Conservation (phyloP, 2,329 filamentous ascomycete genomes). For the Colletotrichum somersetense region DNA sequence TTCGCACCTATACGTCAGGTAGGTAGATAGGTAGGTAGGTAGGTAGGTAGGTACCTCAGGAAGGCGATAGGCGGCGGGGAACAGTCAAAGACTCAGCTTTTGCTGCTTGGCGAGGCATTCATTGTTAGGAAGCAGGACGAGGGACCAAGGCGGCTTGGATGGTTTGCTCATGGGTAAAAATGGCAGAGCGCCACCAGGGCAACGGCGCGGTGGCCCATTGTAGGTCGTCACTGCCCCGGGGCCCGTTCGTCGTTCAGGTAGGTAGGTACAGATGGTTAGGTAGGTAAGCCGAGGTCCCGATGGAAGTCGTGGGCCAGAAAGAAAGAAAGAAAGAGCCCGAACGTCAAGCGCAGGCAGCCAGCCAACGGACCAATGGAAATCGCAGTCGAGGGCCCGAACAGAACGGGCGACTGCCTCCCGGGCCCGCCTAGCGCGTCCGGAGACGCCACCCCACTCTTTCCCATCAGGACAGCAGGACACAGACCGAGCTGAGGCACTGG, state of each 20-base stretch:
- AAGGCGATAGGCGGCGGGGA: neutral
- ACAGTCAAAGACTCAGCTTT: neutral
- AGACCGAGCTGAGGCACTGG: neutral
- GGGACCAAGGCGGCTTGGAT: constrained; percentile 4
- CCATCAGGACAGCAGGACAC: constrained; percentile 17
- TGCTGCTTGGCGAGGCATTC: constrained; percentile 10
- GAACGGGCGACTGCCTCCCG: constrained; percentile 16
- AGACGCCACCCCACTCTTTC: constrained; percentile 2
- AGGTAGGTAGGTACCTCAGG: neutral
- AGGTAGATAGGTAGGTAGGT: neutral
- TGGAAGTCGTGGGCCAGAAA: too few relatives aligned
- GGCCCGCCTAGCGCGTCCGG: constrained; percentile 26
- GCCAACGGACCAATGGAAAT: neutral
- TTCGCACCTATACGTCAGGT: neutral
- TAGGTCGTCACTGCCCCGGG: neutral
- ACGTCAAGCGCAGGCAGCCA: constrained; percentile 2
- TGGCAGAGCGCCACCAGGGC: constrained; percentile 38
- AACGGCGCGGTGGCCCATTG: constrained; percentile 19
- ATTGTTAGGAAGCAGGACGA: constrained; percentile 10
- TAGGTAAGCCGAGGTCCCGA: too few relatives aligned
- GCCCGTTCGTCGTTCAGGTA: constrained; percentile 3
- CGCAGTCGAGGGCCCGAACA: neutral
- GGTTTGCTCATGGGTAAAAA: constrained; percentile 19
- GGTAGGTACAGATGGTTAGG: too few relatives aligned
- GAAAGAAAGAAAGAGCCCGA: constrained; percentile 5